A percentile compares a stretch with the other conserved stretches of the same genome.
These are phyloP conservation scores for Juncus effusus DNA, from an alignment of 176 grass and related monocot genomes.

Conservation along the genomic window DNA sequence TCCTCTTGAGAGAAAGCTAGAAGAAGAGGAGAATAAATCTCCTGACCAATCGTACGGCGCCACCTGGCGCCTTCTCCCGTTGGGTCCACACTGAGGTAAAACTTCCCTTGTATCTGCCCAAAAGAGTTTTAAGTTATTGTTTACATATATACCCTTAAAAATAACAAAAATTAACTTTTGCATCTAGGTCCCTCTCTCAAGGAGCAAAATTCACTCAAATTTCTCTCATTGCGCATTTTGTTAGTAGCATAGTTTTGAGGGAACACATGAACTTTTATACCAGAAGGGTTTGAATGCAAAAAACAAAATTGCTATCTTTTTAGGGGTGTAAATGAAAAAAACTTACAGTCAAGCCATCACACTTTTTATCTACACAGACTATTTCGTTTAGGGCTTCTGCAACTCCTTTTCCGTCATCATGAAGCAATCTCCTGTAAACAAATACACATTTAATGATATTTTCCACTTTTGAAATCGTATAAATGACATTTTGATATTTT, in stretches of 20 bases:
- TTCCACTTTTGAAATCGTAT: neutral
- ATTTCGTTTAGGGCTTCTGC: slow-evolving; percentile 44
- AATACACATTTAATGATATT: slow-evolving; percentile 19
- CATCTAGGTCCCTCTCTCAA: neutral
- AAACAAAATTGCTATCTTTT: slow-evolving; percentile 5
- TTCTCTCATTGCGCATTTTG: neutral
- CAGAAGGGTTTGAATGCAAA: neutral
- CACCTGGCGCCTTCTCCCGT: slow-evolving; percentile 42
- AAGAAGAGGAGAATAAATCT: slow-evolving; percentile 56
- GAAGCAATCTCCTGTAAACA: slow-evolving; percentile 43
- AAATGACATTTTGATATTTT: neutral
- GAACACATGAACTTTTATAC: neutral
- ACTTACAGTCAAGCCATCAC: slow-evolving; percentile 47
- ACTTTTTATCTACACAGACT: slow-evolving; percentile 37
- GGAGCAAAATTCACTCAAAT: neutral
- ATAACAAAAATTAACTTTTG: slow-evolving; percentile 1
- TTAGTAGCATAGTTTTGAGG: neutral
- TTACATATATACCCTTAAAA: neutral
- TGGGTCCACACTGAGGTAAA: slow-evolving; percentile 45
- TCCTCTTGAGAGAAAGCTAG: slow-evolving; percentile 51
- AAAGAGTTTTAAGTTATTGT: neutral
- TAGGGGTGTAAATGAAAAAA: neutral
- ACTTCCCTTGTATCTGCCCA: slow-evolving; percentile 50
- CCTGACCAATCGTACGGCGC: slow-evolving; percentile 41
- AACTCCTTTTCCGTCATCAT: slow-evolving; percentile 54